Evolutionary conservation across 2,329 filamentous ascomycete genomes (phyloP).

Genomic region (Cryphonectria nitschkei): DNA sequence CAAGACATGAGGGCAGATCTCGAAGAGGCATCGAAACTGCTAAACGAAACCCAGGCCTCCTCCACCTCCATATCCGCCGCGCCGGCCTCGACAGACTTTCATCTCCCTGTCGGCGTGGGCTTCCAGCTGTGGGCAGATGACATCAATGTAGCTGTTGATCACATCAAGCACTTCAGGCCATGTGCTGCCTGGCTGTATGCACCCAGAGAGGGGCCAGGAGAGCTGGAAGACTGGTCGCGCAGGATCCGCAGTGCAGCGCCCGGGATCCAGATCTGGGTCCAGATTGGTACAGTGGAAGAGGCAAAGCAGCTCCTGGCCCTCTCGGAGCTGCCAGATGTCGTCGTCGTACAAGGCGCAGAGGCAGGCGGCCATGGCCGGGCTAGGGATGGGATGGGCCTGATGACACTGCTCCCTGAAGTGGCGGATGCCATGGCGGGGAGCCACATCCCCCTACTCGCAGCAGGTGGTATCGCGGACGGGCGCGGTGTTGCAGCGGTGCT

Average conservation of each 20-base stretch:
- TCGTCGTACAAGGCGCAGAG: conserved; percentile 58
- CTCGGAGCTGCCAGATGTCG: conserved; percentile 47
- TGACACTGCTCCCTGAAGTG: conserved; percentile 55
- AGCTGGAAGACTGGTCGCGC: conserved; percentile 49
- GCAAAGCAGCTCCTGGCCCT: conserved; percentile 46
- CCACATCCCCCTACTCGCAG: conserved; percentile 51
- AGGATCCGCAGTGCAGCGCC: conserved; percentile 45
- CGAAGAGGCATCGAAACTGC: conserved; percentile 32
- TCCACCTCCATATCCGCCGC: conserved; percentile 2
- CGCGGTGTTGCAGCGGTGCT: conserved; percentile 54
- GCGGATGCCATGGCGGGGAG: conserved; percentile 42
- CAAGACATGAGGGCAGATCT: conserved; percentile 39
- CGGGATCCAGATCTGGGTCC: conserved; percentile 52
- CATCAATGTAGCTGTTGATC: conserved; percentile 37
- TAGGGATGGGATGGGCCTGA: conserved; percentile 47
- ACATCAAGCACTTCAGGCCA: conserved; percentile 39
- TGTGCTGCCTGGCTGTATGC: conserved; percentile 54
- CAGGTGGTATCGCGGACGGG: conserved; percentile 57
- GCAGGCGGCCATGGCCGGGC: conserved; percentile 57
- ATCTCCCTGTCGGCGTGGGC: conserved; percentile 51
- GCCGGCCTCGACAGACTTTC: conserved; percentile 4
- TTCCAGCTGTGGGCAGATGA: conserved; percentile 51
- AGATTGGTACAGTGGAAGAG: conserved; percentile 53
- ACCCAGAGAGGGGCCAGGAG: conserved; percentile 41
- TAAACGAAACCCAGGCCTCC: conserved; percentile 27